A percentile compares a stretch with the other conserved stretches of the same genome.
phyloP scores from a whole-genome alignment of 2,329 filamentous ascomycete species.

The Ilyonectria destructans region DNA sequence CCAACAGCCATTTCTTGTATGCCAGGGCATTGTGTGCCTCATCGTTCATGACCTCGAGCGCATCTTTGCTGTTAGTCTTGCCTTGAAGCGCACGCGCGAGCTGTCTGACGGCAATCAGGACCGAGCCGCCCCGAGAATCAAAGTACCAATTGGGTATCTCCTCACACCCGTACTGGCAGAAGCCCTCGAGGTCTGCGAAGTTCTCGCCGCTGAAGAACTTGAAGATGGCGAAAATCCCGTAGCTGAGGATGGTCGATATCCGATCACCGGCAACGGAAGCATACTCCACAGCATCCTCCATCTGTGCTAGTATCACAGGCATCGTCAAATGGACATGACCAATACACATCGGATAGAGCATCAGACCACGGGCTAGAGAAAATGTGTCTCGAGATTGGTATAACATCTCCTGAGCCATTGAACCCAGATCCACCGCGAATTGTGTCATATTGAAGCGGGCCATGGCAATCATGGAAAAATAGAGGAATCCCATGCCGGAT shows the following conservation, averaged over 20 bases:
- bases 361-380: slow-evolving; percentile 78
- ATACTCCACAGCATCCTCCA: slow-evolving; percentile 78
- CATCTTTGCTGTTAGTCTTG: slow-evolving; percentile 72
- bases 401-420: slow-evolving; percentile 75
- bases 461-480: slow-evolving; percentile 78
- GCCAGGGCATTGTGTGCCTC: slow-evolving; percentile 72
- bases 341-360: slow-evolving; percentile 79
- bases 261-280: slow-evolving; percentile 79
- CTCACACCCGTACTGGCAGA: slow-evolving; percentile 80
- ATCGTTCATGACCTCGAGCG: slow-evolving; percentile 76
- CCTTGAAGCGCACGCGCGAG: slow-evolving; percentile 80
- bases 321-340: slow-evolving; percentile 80
- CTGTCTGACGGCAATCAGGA: slow-evolving; percentile 78
- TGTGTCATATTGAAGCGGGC: slow-evolving; percentile 80
- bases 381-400: slow-evolving; percentile 76
- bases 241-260: slow-evolving; percentile 80
- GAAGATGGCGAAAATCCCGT: slow-evolving; percentile 77
- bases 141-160: slow-evolving; percentile 81
- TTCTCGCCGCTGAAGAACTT: slow-evolving; percentile 81
- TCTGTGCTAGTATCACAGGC: slow-evolving; percentile 69
- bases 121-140: slow-evolving; percentile 80
- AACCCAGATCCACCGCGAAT: slow-evolving; percentile 77
- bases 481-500: slow-evolving; percentile 77
- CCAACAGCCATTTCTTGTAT: slow-evolving; percentile 74
- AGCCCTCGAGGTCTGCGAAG: slow-evolving; percentile 78